Percentiles rank a stretch among this genome's conserved stretches.
phyloP scores from a whole-genome alignment of 176 grass and related monocot species.

The Lolium multiflorum region DNA sequence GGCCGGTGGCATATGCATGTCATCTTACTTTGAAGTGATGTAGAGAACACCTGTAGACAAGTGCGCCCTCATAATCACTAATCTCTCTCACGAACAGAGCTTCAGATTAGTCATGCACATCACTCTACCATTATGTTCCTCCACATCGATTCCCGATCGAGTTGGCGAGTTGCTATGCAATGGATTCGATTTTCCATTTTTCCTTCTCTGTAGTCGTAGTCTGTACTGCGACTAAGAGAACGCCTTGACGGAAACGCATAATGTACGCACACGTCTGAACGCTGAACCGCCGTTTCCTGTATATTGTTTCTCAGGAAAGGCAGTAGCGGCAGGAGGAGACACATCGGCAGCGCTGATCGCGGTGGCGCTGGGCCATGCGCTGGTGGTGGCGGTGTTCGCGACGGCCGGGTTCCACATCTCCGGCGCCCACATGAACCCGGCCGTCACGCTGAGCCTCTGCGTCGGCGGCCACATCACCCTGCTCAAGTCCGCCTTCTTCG shows the following conservation, averaged over 20 bases:
- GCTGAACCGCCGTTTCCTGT: not conserved
- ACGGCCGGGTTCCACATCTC: conserved; percentile 87
- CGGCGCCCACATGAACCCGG: conserved; percentile 86
- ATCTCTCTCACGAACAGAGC: not conserved
- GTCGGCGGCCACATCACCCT: conserved; percentile 77
- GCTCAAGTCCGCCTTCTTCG: conserved; percentile 71
- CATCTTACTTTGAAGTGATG: not conserved
- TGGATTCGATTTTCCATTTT: not conserved
- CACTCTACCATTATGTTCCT: not conserved
- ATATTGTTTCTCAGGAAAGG: not conserved
- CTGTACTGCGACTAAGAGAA: too few species aligned
- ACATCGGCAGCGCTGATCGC: conserved; percentile 59
- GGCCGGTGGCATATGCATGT: not conserved
- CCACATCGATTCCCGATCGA: too few species aligned
- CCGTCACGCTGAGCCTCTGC: conserved; percentile 79
- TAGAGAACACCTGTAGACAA: too few species aligned
- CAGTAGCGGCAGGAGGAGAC: not conserved
- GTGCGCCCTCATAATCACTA: too few species aligned
- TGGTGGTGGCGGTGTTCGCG: conserved; percentile 79
- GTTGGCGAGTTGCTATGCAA: not conserved
- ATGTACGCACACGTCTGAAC: not conserved
- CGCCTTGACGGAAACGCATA: not conserved
- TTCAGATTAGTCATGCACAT: not conserved
- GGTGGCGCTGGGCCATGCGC: conserved; percentile 71
- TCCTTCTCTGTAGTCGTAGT: not conserved